Evolutionary conservation across 2,329 filamentous ascomycete genomes (phyloP).

Genomic region (Hortaea werneckii): DNA sequence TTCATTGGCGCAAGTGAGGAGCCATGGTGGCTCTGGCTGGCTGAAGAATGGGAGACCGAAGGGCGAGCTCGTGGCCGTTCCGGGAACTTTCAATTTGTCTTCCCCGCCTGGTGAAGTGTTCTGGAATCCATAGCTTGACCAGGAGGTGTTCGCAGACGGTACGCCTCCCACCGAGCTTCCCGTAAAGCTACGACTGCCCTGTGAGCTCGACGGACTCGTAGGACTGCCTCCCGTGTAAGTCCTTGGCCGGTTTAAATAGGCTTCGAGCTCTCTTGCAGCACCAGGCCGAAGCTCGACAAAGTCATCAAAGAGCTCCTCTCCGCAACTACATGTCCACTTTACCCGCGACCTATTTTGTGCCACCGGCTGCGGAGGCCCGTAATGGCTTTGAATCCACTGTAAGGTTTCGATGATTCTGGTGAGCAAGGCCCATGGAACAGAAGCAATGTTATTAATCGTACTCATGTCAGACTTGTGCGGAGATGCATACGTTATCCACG

Average conservation of each 20-base stretch:
- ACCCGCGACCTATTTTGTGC: constrained; percentile 9
- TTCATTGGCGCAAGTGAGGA: constrained; percentile 30
- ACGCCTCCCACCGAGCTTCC: constrained; percentile 2
- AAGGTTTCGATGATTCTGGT: not conserved
- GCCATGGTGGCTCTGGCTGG: constrained; percentile 21
- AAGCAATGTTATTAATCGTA: too few species aligned
- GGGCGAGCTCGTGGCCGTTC: constrained; percentile 2
- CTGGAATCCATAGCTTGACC: not conserved
- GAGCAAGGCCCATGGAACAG: too few species aligned
- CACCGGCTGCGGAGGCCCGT: constrained; percentile 7
- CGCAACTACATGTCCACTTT: constrained; percentile 11
- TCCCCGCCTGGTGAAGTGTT: not conserved
- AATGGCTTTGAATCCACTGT: constrained; percentile 8
- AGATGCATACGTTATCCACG: not conserved
- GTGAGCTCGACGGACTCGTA: constrained; percentile 7
- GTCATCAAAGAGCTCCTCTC: constrained; percentile 27
- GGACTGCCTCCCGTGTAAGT: constrained; percentile 12
- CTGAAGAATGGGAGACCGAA: not conserved
- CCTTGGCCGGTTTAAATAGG: constrained; percentile 26
- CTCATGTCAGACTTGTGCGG: not conserved
- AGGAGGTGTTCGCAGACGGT: constrained; percentile 4
- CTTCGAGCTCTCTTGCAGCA: constrained; percentile 29
- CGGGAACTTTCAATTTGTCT: constrained; percentile 1
- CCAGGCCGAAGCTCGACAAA: constrained; percentile 28
- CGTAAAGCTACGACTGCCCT: constrained; percentile 2